Evolutionary conservation across 768 basidiomycete genomes (phyloP), one percentile per base, ranked within the genome.

Genomic region (Pleurotus platypus): DNA sequence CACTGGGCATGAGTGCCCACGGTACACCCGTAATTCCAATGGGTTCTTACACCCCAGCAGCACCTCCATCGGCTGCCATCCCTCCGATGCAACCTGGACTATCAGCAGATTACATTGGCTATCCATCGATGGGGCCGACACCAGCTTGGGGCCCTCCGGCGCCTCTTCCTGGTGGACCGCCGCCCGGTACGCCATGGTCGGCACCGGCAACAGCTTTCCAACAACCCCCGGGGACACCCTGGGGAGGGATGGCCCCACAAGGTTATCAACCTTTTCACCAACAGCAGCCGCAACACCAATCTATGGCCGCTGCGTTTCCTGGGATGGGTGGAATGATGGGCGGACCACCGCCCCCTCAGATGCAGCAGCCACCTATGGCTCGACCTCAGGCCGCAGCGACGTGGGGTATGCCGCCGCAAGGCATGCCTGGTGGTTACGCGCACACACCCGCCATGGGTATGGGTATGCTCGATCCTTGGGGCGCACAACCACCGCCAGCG

Each of bases 71-170:
- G 39, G 26, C 37, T 38, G 49, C 56, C 46, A 50, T 50, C n/a
- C 22, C 59, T 4, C 47, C 51, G 22, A 56, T 59, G 39, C 48
- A 35, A 16, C 11, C 43, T 13, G 69, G 66, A 4, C 49, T 70
- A 3, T 69, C 69, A 11, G 60, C 60, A 27, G 71, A 72, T 56
- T 71, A 66, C 55, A 67, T 69, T 7, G 71, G 72, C 2, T 73
- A 70, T 59, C 70, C 72, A 9, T 61, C 62, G 46, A 68, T 66
- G 55, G 43, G 46, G 35, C 57, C 56, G 5, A 58, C 62, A 11
- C 61, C 64, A n/a, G 30, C 30, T 35, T 50, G 49, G 42, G 60
- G 60, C 15, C 46, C 60, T 35, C 57, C 58, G 2, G 50, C 61
- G 13, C 59, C 53, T 13, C 59, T 57, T 16, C 58, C 57, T n/a